Base-by-base conservation (phyloP, 78 protist genomes). In the Tieghemostelium lacteum region DNA sequence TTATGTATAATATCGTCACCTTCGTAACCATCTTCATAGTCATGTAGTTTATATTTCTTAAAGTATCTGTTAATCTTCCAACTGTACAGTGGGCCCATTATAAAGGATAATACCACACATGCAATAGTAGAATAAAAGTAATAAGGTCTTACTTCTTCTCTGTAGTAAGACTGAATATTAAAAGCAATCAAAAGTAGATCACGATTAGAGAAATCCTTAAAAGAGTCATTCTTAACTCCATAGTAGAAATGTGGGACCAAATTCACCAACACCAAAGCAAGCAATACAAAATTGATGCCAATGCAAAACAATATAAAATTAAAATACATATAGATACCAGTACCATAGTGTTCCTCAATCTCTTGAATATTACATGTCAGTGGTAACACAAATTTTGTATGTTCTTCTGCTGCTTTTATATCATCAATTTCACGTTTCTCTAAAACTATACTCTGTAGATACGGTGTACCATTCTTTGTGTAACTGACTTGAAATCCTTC, bases 21-120 rank as follows among this genome's bases (percentile, higher is more conserved):
- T 36, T 66, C 78, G 22, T 49, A 83, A 33, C 91, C 91, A 58
- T 83, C 91, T 69, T 83, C 91, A 20, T 63, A 83, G 33, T 83
- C 91, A 0, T 36, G 19, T 40, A 55, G 20, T 10, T 83, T 52
- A n/a, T 60, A 20, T 20, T 70, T 83, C 57, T 34, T 57, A 42
- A 83, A 83, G n/a, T 83, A 83, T 7, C 26, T 2, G 26, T 83
- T 73, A 45, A 83, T 33, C 26, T 69, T 83, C 26, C 66, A 39
- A 5, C 78, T 70, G 36, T 83, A 83, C 54, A 83, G 34, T 24
- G 91, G 91, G 8, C 91, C 91, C 78, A 83, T 69, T 16, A 60
- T 17, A 42, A 83, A 83, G 22, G 91, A 64, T 3, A 83, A 29
- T 7, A 55, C 16, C 0, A 83, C 14, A n/a, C 77, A 61, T 12